Evolutionary conservation across 208 protist species (phyloP), one percentile per base, ranked within the genome.

Genomic region (Leishmania tropica): DNA sequence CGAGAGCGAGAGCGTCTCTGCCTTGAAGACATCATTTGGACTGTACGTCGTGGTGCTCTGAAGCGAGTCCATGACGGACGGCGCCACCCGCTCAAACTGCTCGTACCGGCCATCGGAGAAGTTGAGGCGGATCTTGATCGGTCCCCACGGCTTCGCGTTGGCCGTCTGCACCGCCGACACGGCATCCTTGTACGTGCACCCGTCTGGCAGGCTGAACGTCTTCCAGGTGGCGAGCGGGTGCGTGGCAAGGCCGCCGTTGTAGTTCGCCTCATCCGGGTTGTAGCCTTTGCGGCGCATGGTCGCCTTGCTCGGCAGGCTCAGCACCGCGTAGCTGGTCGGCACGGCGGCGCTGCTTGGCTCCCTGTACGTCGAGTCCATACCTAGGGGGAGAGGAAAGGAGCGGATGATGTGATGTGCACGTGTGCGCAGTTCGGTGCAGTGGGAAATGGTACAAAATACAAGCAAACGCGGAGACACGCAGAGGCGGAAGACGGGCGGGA

Each of bases 171-270:
- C 78, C 47, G 81, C 86, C 17, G 83, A 76, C 0, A 97, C 77
- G 56, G 94, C 94, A 62, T 93, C 86, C 81, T 94, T 93, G 89
- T 96, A 94, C 3, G 87, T 95, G 67, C 85, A 85, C 35, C 88
- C 85, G 13, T 67, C 76, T 7, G 87, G 89, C 10, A 97, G 84
- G 42, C 83, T 87, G 78, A 88, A 87, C 58, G 87, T 96, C 64
- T 79, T 80, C 93, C 94, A 97, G 67, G 79, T 90, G 54, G 94
- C 87, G 53, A 96, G 89, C 65, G 94, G 91, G 82, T 97, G 94
- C 17, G 84, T 85, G 72, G 94, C 89, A 47, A 84, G 79, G 60
- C 86, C 87, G 75, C 85, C 83, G 83, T 90, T 91, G 75, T 88
- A 89, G 82, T 85, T 76, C 8, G 90, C 83, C 28, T 89, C 83